phyloP scores from a whole-genome alignment of 768 basidiomycete species.

The Daedaleopsis sinensis region DNA sequence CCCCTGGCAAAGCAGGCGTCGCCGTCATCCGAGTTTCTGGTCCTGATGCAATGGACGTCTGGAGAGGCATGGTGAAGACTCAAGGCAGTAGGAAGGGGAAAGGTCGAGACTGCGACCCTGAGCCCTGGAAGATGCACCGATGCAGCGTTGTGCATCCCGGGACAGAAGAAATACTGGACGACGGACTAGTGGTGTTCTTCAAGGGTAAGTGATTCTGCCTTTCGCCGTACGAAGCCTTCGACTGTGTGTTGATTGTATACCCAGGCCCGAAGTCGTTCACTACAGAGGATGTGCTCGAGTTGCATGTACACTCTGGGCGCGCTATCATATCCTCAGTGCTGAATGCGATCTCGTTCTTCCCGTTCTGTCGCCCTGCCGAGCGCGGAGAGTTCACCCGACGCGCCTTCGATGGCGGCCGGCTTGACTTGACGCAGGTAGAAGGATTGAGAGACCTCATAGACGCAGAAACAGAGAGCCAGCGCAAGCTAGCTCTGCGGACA shows the following conservation, averaged over 20 bases:
- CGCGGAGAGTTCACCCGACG: slow-evolving; percentile 89
- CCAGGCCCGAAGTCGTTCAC: slow-evolving; percentile 74
- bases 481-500: slow-evolving; percentile 69
- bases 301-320: slow-evolving; percentile 87
- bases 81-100: slow-evolving; percentile 14
- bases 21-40: slow-evolving; percentile 86
- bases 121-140: slow-evolving; percentile 70
- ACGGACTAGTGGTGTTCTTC: slow-evolving; percentile 83
- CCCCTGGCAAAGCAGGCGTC: slow-evolving; percentile 83
- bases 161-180: slow-evolving; percentile 67
- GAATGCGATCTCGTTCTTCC: slow-evolving; percentile 58
- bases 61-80: slow-evolving; percentile 58
- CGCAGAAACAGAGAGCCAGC: slow-evolving; percentile 84
- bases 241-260: neutral
- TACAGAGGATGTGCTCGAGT: slow-evolving; percentile 77
- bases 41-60: slow-evolving; percentile 66
- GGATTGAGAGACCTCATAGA: slow-evolving; percentile 86
- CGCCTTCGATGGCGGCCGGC: slow-evolving; percentile 76
- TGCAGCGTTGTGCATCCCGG: slow-evolving; percentile 69
- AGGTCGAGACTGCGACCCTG: slow-evolving; percentile 36
- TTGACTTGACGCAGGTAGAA: slow-evolving; percentile 90
- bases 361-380: slow-evolving; percentile 75
- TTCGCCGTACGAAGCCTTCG: neutral
- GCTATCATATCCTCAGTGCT: slow-evolving; percentile 78
- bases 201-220: slow-evolving; percentile 48